Conservation (phyloP, 352 stramenopile species). For the Pythium dissimile region DNA sequence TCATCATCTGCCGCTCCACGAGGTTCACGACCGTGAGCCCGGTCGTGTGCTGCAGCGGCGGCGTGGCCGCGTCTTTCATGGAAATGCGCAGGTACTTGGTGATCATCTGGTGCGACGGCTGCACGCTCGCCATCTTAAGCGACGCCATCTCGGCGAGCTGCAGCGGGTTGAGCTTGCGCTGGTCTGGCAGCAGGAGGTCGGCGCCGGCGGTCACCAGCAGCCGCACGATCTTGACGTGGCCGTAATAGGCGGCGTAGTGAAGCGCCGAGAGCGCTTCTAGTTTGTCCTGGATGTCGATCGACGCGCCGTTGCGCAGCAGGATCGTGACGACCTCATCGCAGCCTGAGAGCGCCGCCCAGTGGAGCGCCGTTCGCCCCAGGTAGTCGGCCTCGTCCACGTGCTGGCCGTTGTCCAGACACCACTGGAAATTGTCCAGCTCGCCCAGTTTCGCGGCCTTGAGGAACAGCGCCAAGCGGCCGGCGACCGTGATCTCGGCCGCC, state of each 20-base stretch:
- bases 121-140: constrained; percentile 67
- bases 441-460: constrained; percentile 47
- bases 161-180: constrained; percentile 62
- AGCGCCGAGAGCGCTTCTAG: constrained; percentile 60
- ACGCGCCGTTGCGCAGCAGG: constrained; percentile 63
- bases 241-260: constrained; percentile 75
- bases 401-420: constrained; percentile 61
- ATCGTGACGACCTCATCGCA: constrained; percentile 55
- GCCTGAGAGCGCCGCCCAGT: constrained; percentile 59
- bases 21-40: constrained; percentile 65
- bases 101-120: constrained; percentile 84
- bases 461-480: constrained; percentile 60
- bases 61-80: constrained; percentile 73
- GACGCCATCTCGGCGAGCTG: constrained; percentile 74
- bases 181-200: constrained; percentile 43
- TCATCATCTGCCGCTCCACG: constrained; percentile 58
- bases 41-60: constrained; percentile 70
- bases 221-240: constrained; percentile 65
- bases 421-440: constrained; percentile 43
- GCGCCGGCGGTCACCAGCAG: constrained; percentile 56
- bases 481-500: constrained; percentile 28
- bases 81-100: constrained; percentile 75
- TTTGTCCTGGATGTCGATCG: constrained; percentile 51
- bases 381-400: constrained; percentile 59
- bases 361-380: constrained; percentile 57